A percentile compares a stretch with the other conserved stretches of the same genome.
Conservation (phyloP, 495 filamentous ascomycete genomes). For the Immersiella caudata region DNA sequence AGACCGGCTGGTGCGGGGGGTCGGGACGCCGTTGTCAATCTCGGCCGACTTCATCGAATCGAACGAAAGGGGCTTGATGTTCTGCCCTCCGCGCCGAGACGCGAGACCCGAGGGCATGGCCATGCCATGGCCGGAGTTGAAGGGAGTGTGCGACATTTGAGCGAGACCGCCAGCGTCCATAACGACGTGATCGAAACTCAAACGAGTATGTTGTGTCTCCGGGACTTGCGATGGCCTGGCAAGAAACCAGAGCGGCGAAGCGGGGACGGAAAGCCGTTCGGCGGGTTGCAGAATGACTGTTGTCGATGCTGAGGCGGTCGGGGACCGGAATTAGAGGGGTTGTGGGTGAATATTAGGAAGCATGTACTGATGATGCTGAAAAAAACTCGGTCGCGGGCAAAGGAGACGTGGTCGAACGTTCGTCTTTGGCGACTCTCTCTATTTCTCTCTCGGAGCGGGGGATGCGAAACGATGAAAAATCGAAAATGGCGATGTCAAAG, state of each 20-base stretch:
- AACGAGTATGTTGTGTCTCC: slow-evolving; percentile 12
- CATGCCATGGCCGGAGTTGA: slow-evolving; percentile 67
- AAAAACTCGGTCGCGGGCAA: slow-evolving; percentile 23
- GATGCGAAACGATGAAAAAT: slow-evolving; percentile 33
- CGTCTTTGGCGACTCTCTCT: slow-evolving; percentile 32
- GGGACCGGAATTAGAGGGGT: slow-evolving; percentile 22
- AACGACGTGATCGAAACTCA: slow-evolving; percentile 47
- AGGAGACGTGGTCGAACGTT: slow-evolving; percentile 40
- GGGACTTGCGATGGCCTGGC: background rate
- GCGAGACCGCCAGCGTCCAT: slow-evolving; percentile 99
- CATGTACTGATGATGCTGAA: slow-evolving; percentile 31
- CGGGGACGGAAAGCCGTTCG: background rate
- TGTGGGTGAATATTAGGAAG: slow-evolving; percentile 32
- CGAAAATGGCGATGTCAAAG: slow-evolving; percentile 28
- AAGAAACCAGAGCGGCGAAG: background rate
- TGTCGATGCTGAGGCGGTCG: slow-evolving; percentile 16
- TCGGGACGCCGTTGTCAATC: slow-evolving; percentile 62
- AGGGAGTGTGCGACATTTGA: slow-evolving; percentile 96
- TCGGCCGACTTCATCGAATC: slow-evolving; percentile 57
- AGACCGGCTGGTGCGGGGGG: slow-evolving; percentile 90
- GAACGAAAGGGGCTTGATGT: slow-evolving; percentile 85
- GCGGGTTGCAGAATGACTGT: slow-evolving; percentile 11
- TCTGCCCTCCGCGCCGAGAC: slow-evolving; percentile 74
- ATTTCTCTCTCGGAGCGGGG: slow-evolving; percentile 33
- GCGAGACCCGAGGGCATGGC: slow-evolving; percentile 81